Evolutionary conservation across 495 filamentous ascomycete species (phyloP).

Genomic region (Penicillium egyptiacum): DNA sequence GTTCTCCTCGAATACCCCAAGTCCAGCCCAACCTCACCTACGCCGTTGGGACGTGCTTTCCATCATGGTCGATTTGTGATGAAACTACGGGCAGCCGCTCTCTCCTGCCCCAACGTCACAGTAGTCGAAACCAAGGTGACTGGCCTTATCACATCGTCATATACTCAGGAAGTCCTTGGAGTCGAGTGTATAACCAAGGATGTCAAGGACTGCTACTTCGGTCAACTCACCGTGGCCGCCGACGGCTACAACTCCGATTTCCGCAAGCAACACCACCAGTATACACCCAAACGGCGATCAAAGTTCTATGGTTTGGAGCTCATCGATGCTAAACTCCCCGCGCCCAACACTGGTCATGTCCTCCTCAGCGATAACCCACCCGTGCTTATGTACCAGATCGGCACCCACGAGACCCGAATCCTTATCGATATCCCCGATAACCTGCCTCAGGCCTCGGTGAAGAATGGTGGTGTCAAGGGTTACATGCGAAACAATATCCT

Average conservation of each 20-base stretch:
- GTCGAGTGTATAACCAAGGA: constrained; percentile 65
- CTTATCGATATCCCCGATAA: constrained; percentile 88
- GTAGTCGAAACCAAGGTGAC: constrained; percentile 72
- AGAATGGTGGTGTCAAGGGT: constrained; percentile 76
- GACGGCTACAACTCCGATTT: constrained; percentile 95
- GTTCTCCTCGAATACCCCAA: constrained; percentile 76
- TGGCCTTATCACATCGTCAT: constrained; percentile 56
- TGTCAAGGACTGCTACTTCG: constrained; percentile 76
- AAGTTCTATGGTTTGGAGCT: constrained; percentile 94
- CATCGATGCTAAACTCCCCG: constrained; percentile 77
- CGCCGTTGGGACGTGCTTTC: constrained; percentile 68
- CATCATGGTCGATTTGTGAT: constrained; percentile 84
- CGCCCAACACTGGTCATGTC: constrained; percentile 77
- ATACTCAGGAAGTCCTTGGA: constrained; percentile 66
- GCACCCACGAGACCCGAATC: constrained; percentile 87
- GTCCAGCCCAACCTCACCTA: constrained; percentile 28
- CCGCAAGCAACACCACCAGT: constrained; percentile 73
- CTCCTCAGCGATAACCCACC: constrained; percentile 74
- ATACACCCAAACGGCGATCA: constrained; percentile 66
- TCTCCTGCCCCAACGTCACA: constrained; percentile 66
- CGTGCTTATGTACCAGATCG: constrained; percentile 95
- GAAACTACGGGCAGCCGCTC: constrained; percentile 68
- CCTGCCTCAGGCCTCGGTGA: constrained; percentile 64
- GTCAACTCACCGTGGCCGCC: constrained; percentile 78
- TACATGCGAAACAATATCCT: constrained; percentile 77